Conservation (phyloP, 768 basidiomycete species). For the Pulveroboletus sp. region DNA sequence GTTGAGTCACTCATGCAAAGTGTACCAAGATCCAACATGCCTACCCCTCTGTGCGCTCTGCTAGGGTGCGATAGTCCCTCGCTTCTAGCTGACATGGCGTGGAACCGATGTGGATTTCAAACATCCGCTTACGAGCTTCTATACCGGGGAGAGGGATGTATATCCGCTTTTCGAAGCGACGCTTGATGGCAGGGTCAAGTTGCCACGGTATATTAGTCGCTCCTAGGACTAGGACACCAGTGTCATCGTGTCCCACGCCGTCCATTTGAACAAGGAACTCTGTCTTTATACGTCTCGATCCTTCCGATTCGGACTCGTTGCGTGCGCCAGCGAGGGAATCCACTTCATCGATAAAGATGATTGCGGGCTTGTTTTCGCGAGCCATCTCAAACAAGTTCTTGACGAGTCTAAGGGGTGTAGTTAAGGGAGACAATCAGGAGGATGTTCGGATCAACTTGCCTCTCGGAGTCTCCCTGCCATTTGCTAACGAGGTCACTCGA, state of each 20-base stretch:
- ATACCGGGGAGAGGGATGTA: constrained; percentile 95
- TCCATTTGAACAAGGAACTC: constrained; percentile 99
- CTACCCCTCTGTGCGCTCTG: constrained; percentile 82
- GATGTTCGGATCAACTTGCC: constrained; percentile 45
- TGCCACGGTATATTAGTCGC: constrained; percentile 99
- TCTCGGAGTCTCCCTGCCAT: constrained; percentile 99
- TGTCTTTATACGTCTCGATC: constrained; percentile 94
- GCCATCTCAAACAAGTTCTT: constrained; percentile 96
- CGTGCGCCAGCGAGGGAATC: constrained; percentile 94
- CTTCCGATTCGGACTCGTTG: constrained; percentile 96
- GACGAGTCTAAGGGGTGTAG: constrained; percentile 58
- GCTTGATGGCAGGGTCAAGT: constrained; percentile 94
- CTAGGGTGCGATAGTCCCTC: constrained; percentile 77
- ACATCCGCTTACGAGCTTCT: constrained; percentile 91
- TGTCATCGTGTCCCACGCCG: constrained; percentile 96
- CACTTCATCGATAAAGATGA: constrained; percentile 99
- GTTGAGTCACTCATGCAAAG: not conserved
- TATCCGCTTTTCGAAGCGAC: constrained; percentile 98
- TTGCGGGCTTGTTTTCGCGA: constrained; percentile 91
- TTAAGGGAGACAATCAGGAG: not conserved
- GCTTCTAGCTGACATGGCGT: constrained; percentile 81
- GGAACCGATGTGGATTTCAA: constrained; percentile 90
- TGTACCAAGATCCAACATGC: constrained; percentile 4
- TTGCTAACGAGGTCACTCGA: constrained; percentile 96
- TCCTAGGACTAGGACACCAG: constrained; percentile 91